Conservation (phyloP, 441 rosid species). For the Metrosideros polymorpha region DNA sequence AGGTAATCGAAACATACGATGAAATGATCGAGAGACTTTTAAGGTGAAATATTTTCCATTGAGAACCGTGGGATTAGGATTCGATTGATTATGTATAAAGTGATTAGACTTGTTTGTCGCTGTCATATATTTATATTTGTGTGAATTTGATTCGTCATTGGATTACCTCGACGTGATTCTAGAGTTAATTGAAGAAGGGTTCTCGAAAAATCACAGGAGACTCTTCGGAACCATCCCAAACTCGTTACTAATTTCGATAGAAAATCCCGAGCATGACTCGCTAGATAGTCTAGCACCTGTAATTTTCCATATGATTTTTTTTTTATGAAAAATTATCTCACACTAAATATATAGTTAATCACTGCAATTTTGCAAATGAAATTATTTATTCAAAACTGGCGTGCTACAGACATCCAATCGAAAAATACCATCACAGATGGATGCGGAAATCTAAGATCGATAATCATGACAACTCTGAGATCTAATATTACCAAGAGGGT, state of each 20-base stretch:
- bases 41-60: too few species aligned
- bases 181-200: neutral
- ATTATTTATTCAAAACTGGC: neutral
- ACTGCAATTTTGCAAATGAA: neutral
- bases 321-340: too few species aligned
- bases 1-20: too few species aligned
- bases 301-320: neutral
- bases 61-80: too few species aligned
- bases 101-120: neutral
- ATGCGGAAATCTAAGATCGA: neutral
- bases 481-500: neutral
- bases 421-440: too few species aligned
- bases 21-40: too few species aligned
- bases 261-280: too few species aligned
- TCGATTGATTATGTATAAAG: neutral
- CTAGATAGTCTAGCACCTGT: accelerated
- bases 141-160: neutral
- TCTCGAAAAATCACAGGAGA: accelerated
- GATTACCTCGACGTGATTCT: neutral
- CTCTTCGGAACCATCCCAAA: too few species aligned
- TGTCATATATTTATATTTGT: accelerated
- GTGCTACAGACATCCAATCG: neutral
- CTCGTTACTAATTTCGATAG: too few species aligned
- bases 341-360: too few species aligned
- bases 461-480: neutral